phyloP scores from a whole-genome alignment of 176 grass and related monocot genomes.

The Oryza rufipogon region DNA sequence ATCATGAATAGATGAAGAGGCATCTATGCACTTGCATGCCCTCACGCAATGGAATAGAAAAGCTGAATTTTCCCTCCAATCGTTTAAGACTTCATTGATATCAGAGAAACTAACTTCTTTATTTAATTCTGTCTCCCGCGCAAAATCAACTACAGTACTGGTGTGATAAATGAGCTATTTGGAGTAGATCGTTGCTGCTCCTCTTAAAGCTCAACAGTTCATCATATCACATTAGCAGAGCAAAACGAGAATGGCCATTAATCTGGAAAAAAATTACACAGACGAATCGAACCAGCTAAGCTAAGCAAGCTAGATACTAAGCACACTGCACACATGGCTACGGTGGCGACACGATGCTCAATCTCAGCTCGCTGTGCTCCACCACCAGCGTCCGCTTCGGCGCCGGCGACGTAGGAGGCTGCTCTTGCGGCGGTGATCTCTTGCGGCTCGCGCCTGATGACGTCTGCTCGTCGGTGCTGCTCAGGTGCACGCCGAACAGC shows the following conservation, averaged over 20 bases:
- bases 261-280: not conserved
- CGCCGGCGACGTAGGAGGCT: conserved; percentile 36
- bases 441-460: conserved; percentile 36
- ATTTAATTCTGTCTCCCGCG: not conserved
- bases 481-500: conserved; percentile 60
- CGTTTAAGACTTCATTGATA: not conserved
- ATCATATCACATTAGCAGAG: not conserved
- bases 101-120: not conserved
- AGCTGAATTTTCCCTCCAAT: not conserved
- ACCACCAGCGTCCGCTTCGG: conserved; percentile 44
- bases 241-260: not conserved
- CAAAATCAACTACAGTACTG: not conserved
- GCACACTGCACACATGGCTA: not conserved
- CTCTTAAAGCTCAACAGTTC: not conserved
- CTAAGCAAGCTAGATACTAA: conserved; percentile 4
- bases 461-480: not conserved
- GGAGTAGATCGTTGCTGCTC: not conserved
- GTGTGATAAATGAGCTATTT: not conserved
- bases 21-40: not conserved
- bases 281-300: not conserved
- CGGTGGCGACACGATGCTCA: conserved; percentile 45
- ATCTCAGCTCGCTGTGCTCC: conserved; percentile 42
- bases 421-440: conserved; percentile 31
- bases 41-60: not conserved
- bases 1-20: not conserved